Percentiles rank a stretch among this genome's conserved stretches.
Conservation (phyloP, 345 rosid species). For the Salix exigua region DNA sequence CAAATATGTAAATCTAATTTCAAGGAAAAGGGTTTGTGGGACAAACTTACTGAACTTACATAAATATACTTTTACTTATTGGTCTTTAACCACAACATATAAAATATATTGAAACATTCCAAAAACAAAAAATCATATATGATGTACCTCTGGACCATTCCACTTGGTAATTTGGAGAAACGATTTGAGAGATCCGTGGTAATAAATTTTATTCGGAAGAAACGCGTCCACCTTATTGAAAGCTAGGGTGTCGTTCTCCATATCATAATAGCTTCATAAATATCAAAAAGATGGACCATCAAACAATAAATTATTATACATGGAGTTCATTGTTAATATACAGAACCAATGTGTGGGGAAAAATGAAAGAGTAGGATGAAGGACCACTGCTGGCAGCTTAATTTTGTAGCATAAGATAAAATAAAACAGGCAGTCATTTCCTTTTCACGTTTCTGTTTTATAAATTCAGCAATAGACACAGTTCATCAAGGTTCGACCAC, state of each 20-base stretch:
- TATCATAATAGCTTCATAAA: conserved; percentile 71
- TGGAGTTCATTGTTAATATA: no score
- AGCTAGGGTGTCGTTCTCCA: conserved; percentile 76
- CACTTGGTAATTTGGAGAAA: conserved; percentile 93
- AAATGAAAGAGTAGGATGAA: neutral
- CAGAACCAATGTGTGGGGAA: neutral
- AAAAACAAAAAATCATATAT: neutral
- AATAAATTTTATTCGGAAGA: conserved; percentile 70
- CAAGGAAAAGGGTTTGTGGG: neutral
- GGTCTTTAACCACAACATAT: neutral
- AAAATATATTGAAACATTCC: neutral
- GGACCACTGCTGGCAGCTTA: no score
- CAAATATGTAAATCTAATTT: neutral
- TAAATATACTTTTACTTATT: neutral
- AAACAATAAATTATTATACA: neutral
- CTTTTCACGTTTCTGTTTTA: neutral
- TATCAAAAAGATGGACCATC: conserved; percentile 19
- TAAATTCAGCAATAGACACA: neutral
- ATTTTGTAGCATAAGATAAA: no score
- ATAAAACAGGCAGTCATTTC: no score
- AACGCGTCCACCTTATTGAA: conserved; percentile 80
- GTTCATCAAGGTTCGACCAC: no score
- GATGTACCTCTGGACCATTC: conserved; percentile 89
- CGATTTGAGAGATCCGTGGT: conserved; percentile 86
- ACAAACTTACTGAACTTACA: neutral